These are phyloP conservation scores for Volvox reticuliferus DNA, from an alignment of 139 green algal species.

Conservation along the genomic window DNA sequence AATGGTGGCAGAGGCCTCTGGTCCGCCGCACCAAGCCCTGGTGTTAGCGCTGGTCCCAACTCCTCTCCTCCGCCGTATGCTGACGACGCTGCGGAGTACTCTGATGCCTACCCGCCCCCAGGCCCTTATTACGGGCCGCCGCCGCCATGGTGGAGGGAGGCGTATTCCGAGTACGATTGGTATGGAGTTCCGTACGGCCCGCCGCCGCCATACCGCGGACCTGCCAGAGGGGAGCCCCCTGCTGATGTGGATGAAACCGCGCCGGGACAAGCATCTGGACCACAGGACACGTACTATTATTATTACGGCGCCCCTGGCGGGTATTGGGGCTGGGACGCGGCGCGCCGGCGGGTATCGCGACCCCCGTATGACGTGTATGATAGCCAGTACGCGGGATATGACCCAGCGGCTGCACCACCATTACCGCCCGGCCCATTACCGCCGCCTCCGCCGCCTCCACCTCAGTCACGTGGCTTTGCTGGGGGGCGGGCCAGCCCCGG, in stretches of 20 bases:
- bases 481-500: not conserved
- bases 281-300: conserved; percentile 13
- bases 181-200: not conserved
- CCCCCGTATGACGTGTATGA: not conserved
- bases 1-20: not conserved
- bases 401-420: not conserved
- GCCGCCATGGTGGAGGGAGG: not conserved
- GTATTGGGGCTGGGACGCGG: not conserved
- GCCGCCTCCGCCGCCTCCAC: not conserved
- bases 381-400: not conserved
- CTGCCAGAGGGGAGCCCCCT: not conserved
- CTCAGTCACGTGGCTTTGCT: not conserved
- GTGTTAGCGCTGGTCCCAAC: not conserved
- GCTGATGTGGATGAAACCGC: not conserved
- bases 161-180: not conserved
- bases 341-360: not conserved
- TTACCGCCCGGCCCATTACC: not conserved
- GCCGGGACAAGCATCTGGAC: too few species aligned
- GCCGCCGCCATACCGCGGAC: not conserved
- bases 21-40: not conserved
- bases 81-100: not conserved
- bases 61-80: not conserved
- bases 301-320: not conserved
- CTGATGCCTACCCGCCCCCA: too few species aligned
- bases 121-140: conserved; percentile 12